Evolutionary conservation across 768 basidiomycete genomes (phyloP), one percentile per base, ranked within the genome.

Genomic region (Russula sp.): DNA sequence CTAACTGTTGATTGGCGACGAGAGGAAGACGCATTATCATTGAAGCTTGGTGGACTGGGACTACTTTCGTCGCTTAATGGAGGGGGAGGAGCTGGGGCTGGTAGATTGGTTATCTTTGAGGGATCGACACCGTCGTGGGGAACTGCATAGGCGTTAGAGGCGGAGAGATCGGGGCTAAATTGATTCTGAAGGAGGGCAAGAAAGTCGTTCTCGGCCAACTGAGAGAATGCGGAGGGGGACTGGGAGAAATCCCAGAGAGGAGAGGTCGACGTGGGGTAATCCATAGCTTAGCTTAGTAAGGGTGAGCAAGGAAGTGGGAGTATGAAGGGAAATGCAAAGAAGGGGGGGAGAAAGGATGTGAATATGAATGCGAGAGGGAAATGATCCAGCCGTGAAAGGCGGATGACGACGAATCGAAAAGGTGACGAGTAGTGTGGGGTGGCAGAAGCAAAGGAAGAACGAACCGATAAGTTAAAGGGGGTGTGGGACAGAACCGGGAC

Each of bases 141-240:
- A 66, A 71, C 72, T 62, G 68, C 50, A 59, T 68, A 69, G 0
- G 74, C 34, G 14, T 65, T 68, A 45, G 63, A 59, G 32, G 65
- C 39, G 45, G 64, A 63, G 18, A 71, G 55, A 55, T 74, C 68
- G 22, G 73, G 67, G 39, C 82, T 77, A 70, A 88, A 90, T 73
- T 91, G 89, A 27, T 27, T 27, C 69, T 87, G 85, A 2, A 92
- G 79, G 55, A 91, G 79, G 11, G 86, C 82, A 49, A 91, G 81
- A 65, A 92, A 88, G 75, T 90, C 88, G 69, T 85, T 85, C 70
- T 91, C 88, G 11, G 84, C 79, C 48, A 90, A 74, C 49, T 85
- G 83, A 6, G 86, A 78, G 76, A 88, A 83, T 39, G 81, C 73
- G 20, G 80, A 72, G 14, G 82, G 74, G 2, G 84, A 67, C 14